Conservation (phyloP, 257 asterid genomes). For the Nicotiana otophora region DNA sequence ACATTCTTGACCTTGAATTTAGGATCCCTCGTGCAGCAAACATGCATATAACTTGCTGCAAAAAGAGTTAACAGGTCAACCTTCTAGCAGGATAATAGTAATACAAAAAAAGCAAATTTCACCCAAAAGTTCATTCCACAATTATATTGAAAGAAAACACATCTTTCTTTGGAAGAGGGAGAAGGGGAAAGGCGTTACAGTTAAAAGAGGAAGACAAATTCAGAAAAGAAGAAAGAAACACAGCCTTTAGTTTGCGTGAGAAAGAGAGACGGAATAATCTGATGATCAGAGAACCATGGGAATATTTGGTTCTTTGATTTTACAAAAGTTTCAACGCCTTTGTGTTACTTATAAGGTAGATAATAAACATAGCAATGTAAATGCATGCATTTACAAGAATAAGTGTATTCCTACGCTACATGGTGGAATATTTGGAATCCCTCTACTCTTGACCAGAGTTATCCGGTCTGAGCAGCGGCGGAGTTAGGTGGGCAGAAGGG, state of each 20-base stretch:
- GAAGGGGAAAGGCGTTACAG: neutral
- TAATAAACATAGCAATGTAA: neutral
- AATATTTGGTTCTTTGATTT: too few relatives aligned
- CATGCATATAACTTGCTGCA: slow-evolving; percentile 57
- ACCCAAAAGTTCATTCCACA: neutral
- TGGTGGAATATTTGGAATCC: neutral
- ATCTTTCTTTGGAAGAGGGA: neutral
- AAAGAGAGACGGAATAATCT: neutral
- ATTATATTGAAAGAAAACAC: neutral
- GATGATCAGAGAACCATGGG: neutral
- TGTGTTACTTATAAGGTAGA: neutral
- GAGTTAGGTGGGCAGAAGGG: too few relatives aligned
- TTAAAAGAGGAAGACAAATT: neutral
- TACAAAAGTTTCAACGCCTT: neutral
- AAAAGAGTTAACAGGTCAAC: neutral
- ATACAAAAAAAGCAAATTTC: neutral
- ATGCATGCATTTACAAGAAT: neutral
- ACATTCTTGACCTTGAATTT: slow-evolving; percentile 46
- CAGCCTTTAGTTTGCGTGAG: neutral
- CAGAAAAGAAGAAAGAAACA: neutral
- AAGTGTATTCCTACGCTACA: neutral
- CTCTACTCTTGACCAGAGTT: neutral
- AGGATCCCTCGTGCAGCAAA: slow-evolving; percentile 74
- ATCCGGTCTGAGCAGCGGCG: neutral
- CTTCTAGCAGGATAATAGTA: neutral